Base-by-base conservation (phyloP, 2,329 filamentous ascomycete species). In the Sclerotinia subarctica region DNA sequence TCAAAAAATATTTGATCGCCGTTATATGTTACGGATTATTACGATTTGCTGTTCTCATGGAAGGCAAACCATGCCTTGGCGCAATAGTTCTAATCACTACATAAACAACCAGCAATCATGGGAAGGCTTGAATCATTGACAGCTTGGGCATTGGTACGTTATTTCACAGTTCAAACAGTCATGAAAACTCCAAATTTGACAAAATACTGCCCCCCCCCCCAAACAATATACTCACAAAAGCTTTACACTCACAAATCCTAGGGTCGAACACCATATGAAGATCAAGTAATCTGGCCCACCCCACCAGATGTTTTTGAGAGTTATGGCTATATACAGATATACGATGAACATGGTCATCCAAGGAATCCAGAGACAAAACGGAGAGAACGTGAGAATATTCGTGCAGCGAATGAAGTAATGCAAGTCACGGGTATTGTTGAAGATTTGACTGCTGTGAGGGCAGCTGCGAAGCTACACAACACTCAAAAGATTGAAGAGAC, bases 381-480 rank as follows among this genome's bases (percentile, higher is more conserved):
- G 24, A 69, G 74, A 54, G 74, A 77, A 52, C 72, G 74, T 59
- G 76, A 78, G 21, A 73, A 77, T 35, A 74, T 78, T 32, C 72
- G 76, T 42, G 76, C 77, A 26, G 75, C 76, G 46, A 78, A 78
- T 66, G 77, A 78, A 70, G 77, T 78, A 38, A 76, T 78, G 75
- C 74, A 76, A 63, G 76, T 75, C 38, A 77, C 76, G 15, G 77
- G 77, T 26, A 72, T 78, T 21, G 75, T 78, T 15, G 77, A 78
- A 68, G 73, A 77, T 58, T 70, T 72, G 19, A 52, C 67, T 38
- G 72, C 71, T 26, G 73, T 73, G 29, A 76, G 71, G 46, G 66
- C 56, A 19, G 75, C 74, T 60, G 72, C 69, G 3, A 71, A 57
- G 11, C 68, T 72, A 60, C 62, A 67, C 8, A 68, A 68, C 21